Conservation (phyloP, 257 asterid genomes). For the Capsicum pubescens region DNA sequence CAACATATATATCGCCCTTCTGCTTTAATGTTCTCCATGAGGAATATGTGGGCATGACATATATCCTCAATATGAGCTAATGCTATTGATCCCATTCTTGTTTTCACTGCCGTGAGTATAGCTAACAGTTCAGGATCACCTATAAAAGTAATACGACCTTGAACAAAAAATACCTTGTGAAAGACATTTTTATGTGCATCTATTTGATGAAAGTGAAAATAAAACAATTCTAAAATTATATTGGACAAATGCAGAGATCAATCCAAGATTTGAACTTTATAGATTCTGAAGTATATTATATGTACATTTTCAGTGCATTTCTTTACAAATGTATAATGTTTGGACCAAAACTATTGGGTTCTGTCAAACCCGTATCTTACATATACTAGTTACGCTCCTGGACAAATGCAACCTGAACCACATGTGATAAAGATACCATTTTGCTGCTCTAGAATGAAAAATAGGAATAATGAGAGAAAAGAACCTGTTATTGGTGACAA, state of each 20-base stretch:
- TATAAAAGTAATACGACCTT: constrained; percentile 21
- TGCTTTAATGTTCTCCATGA: constrained; percentile 68
- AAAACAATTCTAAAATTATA: neutral
- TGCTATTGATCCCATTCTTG: constrained; percentile 90
- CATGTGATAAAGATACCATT: neutral
- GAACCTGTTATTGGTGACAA: constrained; percentile 77
- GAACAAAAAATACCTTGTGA: neutral
- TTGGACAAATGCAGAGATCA: neutral
- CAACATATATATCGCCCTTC: constrained; percentile 76
- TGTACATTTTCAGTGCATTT: neutral
- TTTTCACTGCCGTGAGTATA: constrained; percentile 60
- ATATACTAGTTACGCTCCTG: neutral
- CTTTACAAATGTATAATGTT: neutral
- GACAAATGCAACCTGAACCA: neutral
- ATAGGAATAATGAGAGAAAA: neutral
- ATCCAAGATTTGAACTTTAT: neutral
- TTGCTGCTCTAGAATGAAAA: neutral
- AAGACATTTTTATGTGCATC: constrained; percentile 18
- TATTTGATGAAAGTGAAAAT: constrained; percentile 12
- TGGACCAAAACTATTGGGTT: neutral
- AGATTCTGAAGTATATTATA: neutral
- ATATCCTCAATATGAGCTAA: constrained; percentile 78
- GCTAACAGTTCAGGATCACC: constrained; percentile 62
- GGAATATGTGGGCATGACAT: constrained; percentile 71
- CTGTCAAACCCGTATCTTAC: neutral